Base-by-base conservation (phyloP, 345 rosid species). In the Lenwebbia sp. region DNA sequence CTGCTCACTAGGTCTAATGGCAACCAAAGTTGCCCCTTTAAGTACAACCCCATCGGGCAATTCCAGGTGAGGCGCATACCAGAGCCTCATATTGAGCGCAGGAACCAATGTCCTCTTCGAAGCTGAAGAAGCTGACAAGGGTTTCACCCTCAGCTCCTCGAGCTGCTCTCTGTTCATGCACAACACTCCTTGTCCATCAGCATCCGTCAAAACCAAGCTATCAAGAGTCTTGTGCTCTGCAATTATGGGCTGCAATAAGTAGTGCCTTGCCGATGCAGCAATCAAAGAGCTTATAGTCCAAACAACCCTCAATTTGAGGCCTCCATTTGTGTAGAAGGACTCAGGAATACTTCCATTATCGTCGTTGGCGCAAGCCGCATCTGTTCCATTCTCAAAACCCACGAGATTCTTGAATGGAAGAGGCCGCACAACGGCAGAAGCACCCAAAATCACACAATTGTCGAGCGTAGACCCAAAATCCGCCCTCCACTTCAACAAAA, bases 211-310 rank as follows among this genome's bases (percentile, higher is more conserved):
- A 0, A 97, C 98, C 89, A 98, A 91, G 86, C 91, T 98, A 57
- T 94, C 94, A 12, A 98, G 94, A 3, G 95, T 96, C 92, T 92
- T 94, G 86, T 98, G 99, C 88, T 95, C 99, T 0, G 99, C 90
- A 21, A 94, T 96, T 40, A 98, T 98, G 0, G 98, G 98, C 55
- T 96, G 99, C 28, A 98, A 92, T 88, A 98, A 89, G 87, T 94
- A 95, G 86, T 98, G 99, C 85, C 99, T 87, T 0, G 99, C 99
- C 5, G 99, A 96, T 33, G 99, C 98, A 26, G 99, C 98, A 52
- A 98, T 98, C 88, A 98, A 86, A 0, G 99, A 98, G 89, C 98
- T 95, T 44, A 95, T 98, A 0, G 99, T 96, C 99, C 99, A 98
- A 82, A 96, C 99, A 22, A 98, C 99, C 84, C 99, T 91, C 83